Conservation (phyloP, 2,329 filamentous ascomycete species). For the Apiospora koreana region DNA sequence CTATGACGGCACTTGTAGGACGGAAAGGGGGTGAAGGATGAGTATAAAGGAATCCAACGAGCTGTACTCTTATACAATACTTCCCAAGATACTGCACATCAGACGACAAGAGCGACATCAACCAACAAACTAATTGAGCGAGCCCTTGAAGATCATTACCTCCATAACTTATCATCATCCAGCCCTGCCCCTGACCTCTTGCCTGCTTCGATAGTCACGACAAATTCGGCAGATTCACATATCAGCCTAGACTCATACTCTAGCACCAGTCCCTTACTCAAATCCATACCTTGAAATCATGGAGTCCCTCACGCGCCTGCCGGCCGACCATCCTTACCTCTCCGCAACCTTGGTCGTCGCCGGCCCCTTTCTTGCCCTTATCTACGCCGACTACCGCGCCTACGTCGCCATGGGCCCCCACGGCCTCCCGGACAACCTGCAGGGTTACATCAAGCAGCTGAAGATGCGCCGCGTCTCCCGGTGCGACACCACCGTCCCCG, state of each 20-base stretch:
- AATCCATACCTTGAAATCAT: not conserved
- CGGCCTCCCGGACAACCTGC: constrained; percentile 13
- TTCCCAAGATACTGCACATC: not conserved
- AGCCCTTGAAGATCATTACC: not conserved
- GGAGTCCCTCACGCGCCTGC: not conserved
- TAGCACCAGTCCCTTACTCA: not conserved
- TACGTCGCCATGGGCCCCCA: constrained; percentile 15
- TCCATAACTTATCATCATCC: not conserved
- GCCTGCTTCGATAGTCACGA: too few relatives aligned
- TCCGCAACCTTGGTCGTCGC: not conserved
- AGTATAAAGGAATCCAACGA: not conserved
- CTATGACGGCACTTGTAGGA: not conserved
- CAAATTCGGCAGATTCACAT: too few relatives aligned
- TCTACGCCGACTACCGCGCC: constrained; percentile 13
- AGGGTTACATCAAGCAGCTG: constrained; percentile 20
- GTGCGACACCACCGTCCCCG: constrained; percentile 25
- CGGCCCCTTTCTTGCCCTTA: not conserved
- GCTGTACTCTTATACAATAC: not conserved
- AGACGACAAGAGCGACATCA: not conserved
- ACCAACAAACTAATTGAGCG: not conserved
- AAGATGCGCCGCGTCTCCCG: constrained; percentile 19
- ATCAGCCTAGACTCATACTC: not conserved
- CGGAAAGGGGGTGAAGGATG: not conserved
- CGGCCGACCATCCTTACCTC: not conserved
- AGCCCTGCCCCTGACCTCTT: not conserved